phyloP scores from a whole-genome alignment of 2,329 filamentous ascomycete species.

The Aureobasidium zeae region DNA sequence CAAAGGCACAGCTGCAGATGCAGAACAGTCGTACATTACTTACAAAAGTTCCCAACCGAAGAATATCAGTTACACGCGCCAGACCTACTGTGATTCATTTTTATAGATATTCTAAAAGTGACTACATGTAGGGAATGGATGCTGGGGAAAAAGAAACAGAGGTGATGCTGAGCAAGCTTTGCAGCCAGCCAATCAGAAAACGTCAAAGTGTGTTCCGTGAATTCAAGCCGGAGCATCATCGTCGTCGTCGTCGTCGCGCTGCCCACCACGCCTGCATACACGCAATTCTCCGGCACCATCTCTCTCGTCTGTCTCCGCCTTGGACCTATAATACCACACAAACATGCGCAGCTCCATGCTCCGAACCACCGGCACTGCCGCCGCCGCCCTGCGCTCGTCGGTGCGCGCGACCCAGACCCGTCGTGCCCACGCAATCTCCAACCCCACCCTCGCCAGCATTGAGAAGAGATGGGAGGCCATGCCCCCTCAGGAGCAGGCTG shows the following conservation, averaged over 20 bases:
- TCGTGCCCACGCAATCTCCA: slow-evolving; percentile 87
- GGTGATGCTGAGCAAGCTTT: slow-evolving; percentile 1
- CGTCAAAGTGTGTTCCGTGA: neutral
- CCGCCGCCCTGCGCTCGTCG: slow-evolving; percentile 15
- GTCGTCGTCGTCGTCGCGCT: neutral
- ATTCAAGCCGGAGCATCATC: neutral
- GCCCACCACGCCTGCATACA: slow-evolving; percentile 7
- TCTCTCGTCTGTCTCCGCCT: neutral
- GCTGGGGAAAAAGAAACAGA: neutral
- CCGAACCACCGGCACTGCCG: slow-evolving; percentile 18
- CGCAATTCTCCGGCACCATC: too few species aligned
- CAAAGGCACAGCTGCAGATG: too few species aligned
- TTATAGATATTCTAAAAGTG: too few species aligned
- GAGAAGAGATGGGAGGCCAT: slow-evolving; percentile 99
- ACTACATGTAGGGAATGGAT: neutral
- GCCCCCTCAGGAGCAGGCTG: slow-evolving; percentile 97
- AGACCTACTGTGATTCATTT: too few species aligned
- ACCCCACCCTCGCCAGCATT: slow-evolving; percentile 94
- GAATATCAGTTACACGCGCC: too few species aligned
- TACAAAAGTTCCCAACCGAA: too few species aligned
- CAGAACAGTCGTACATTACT: too few species aligned
- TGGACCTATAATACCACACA: slow-evolving; percentile 4
- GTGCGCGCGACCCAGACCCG: slow-evolving; percentile 37
- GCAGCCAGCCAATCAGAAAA: neutral
- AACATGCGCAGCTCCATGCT: slow-evolving; percentile 19